These are phyloP conservation scores for Colletotrichum sp. DNA, from an alignment of 2,329 filamentous ascomycete genomes.

Conservation along the genomic window DNA sequence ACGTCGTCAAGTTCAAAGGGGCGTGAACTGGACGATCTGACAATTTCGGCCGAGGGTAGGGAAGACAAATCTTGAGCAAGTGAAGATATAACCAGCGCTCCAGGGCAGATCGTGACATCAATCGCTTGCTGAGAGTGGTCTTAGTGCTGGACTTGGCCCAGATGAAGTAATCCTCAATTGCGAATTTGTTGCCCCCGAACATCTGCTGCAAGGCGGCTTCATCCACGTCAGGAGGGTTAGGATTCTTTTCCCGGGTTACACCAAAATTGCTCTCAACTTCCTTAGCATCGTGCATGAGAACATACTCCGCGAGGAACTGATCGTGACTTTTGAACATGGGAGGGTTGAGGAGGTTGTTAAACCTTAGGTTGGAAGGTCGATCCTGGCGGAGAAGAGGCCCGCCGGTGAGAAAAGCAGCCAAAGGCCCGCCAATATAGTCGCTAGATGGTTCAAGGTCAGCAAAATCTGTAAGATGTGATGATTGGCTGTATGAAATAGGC, in stretches of 20 bases:
- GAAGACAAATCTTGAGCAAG: constrained; percentile 30
- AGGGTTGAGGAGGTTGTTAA: constrained; percentile 31
- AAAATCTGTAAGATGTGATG: not conserved
- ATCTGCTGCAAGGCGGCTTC: not conserved
- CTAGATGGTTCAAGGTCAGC: not conserved
- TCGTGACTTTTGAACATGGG: constrained; percentile 26
- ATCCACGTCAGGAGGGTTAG: not conserved
- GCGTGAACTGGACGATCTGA: constrained; percentile 24
- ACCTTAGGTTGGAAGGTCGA: constrained; percentile 25
- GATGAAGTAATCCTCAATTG: constrained; percentile 24
- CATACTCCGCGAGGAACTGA: constrained; percentile 31
- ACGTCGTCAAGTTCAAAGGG: constrained; percentile 27
- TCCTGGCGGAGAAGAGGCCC: constrained; percentile 28
- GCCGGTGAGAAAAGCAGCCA: constrained; percentile 27
- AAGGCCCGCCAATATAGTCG: constrained; percentile 32
- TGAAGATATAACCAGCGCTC: constrained; percentile 28
- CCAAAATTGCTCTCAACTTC: constrained; percentile 29
- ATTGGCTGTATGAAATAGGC: not conserved
- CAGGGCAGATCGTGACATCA: constrained; percentile 22
- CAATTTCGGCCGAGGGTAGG: constrained; percentile 17
- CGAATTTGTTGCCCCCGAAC: constrained; percentile 4
- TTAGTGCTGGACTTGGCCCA: constrained; percentile 4
- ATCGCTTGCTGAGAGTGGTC: not conserved
- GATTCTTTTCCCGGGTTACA: constrained; percentile 11
- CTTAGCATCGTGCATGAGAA: constrained; percentile 30